Evolutionary conservation across 192 early-diverging fungal genomes (phyloP).

Genomic region (Backusella tarrabulga): DNA sequence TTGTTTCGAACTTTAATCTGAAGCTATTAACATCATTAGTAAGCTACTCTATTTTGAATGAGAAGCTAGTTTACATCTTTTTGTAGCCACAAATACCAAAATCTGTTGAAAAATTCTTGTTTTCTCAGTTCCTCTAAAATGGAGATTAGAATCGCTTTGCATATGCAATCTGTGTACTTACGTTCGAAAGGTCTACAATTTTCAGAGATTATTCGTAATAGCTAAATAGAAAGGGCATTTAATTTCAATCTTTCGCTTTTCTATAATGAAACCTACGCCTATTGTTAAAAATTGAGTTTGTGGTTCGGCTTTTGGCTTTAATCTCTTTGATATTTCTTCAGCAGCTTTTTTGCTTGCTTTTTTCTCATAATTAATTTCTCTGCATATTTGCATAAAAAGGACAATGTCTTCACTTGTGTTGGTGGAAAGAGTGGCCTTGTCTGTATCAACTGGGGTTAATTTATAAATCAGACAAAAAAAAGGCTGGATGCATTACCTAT

Average conservation of each 20-base stretch:
- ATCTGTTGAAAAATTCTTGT: background rate
- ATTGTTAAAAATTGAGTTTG: background rate
- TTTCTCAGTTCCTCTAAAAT: background rate
- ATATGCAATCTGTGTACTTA: background rate
- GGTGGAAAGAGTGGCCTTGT: background rate
- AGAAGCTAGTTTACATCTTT: background rate
- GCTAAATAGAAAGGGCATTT: background rate
- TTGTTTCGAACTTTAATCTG: background rate
- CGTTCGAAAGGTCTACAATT: background rate
- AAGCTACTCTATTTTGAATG: background rate
- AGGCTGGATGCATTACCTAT: background rate
- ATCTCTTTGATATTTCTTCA: background rate
- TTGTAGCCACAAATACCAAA: background rate
- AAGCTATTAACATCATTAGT: background rate
- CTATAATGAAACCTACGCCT: background rate
- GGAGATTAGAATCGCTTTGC: background rate
- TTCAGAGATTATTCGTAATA: background rate
- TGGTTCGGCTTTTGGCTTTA: background rate
- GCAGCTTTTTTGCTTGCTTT: background rate
- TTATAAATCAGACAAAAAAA: background rate
- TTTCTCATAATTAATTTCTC: background rate
- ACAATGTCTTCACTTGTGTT: background rate
- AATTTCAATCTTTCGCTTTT: background rate
- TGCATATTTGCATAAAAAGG: background rate
- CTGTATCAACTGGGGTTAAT: background rate